Percentiles rank a stretch among this genome's conserved stretches.
Conservation (phyloP, 495 filamentous ascomycete genomes). For the Hapsidospora chrysogenum region DNA sequence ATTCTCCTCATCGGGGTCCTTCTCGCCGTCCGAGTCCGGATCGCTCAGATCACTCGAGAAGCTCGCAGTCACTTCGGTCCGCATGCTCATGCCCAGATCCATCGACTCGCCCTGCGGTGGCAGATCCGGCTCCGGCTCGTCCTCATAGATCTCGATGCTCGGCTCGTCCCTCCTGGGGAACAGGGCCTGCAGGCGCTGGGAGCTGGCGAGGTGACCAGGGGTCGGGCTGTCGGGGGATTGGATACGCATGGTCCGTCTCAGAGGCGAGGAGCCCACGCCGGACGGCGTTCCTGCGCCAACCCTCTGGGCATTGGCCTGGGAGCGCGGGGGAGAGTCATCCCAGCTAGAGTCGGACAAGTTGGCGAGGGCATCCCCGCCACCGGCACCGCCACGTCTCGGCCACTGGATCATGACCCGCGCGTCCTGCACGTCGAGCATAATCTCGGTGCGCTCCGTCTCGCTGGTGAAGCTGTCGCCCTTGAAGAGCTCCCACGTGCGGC, state of each 20-base stretch:
- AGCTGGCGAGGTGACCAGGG: slow-evolving; percentile 28
- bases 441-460: slow-evolving; percentile 74
- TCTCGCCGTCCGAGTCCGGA: slow-evolving; percentile 41
- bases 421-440: slow-evolving; percentile 93
- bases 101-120: slow-evolving; percentile 8
- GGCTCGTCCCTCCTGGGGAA: slow-evolving; percentile 14
- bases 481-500: slow-evolving; percentile 64
- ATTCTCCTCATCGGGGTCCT: slow-evolving; percentile 80
- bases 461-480: slow-evolving; percentile 86
- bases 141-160: slow-evolving; percentile 40
- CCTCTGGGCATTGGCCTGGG: slow-evolving; percentile 10
- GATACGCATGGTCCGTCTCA: slow-evolving; percentile 41
- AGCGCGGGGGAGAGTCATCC: slow-evolving; percentile 39
- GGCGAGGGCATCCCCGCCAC: slow-evolving; percentile 42
- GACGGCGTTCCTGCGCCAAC: too few species aligned
- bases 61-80: slow-evolving; percentile 21
- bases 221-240: slow-evolving; percentile 62
- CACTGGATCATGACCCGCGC: slow-evolving; percentile 76
- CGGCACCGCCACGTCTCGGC: slow-evolving; percentile 42
- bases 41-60: slow-evolving; percentile 47
- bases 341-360: slow-evolving; percentile 49
- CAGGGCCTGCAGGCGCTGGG: slow-evolving; percentile 11
- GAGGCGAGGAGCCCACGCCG: slow-evolving; percentile 44
- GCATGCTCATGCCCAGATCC: slow-evolving; percentile 11
- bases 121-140: slow-evolving; percentile 29